Percentiles rank a stretch among this genome's conserved stretches.
Evolutionary conservation across 192 early-diverging fungal genomes (phyloP).

Genomic region (Spizellomyces punctatus): DNA sequence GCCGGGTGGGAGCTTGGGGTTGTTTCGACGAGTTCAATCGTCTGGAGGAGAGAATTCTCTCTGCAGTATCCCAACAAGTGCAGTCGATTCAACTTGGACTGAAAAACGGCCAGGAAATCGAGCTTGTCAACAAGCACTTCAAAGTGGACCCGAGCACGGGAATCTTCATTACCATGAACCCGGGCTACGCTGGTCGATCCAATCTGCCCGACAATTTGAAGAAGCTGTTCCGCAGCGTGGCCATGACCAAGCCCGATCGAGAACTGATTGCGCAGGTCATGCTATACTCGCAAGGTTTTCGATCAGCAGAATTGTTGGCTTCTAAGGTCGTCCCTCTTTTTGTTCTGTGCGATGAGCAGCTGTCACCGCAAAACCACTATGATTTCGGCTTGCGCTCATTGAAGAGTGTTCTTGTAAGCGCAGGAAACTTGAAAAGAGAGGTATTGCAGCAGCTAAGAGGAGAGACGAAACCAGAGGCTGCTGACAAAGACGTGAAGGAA

Average conservation of each 20-base stretch:
- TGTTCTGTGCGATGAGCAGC: conserved; percentile 91
- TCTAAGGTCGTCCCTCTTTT: conserved; percentile 98
- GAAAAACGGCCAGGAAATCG: conserved; percentile 80
- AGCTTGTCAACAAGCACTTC: conserved; percentile 88
- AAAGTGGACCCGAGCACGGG: conserved; percentile 86
- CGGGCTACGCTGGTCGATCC: conserved; percentile 97
- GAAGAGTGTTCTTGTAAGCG: conserved; percentile 98
- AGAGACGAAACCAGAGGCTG: conserved; percentile 42
- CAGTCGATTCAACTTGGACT: conserved; percentile 98
- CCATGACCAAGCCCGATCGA: conserved; percentile 98
- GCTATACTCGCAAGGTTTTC: conserved; percentile 99
- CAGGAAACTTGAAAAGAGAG: conserved; percentile 97
- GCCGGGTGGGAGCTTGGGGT: conserved; percentile 99
- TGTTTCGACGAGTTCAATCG: conserved; percentile 99
- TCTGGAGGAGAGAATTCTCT: conserved; percentile 95
- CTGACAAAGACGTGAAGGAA: background rate
- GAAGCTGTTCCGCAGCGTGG: conserved; percentile 98
- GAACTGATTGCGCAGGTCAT: conserved; percentile 99
- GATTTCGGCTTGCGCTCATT: conserved; percentile 98
- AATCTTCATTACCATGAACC: conserved; percentile 99
- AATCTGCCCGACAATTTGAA: conserved; percentile 99
- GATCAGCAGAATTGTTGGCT: conserved; percentile 88
- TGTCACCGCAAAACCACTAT: conserved; percentile 96
- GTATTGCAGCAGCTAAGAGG: conserved; percentile 43
- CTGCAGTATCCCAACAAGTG: conserved; percentile 99